phyloP scores from a whole-genome alignment of 441 rosid genomes.

The Dalechampia spathulata region DNA sequence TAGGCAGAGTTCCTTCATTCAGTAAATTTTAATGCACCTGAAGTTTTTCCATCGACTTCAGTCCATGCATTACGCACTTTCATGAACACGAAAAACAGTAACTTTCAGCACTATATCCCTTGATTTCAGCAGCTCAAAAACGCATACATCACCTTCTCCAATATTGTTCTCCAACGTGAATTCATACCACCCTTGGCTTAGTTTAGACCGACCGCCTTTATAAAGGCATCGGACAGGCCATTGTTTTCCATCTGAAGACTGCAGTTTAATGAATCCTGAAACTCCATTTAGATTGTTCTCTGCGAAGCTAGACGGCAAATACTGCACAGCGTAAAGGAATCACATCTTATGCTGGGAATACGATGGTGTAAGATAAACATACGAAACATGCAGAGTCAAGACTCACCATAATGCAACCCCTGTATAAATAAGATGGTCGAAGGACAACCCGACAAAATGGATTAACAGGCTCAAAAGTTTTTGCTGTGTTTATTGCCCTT shows the following conservation, averaged over 20 bases:
- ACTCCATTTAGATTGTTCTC: slow-evolving; percentile 84
- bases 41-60: slow-evolving; percentile 14
- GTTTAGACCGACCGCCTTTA: slow-evolving; percentile 83
- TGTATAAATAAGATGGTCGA: slow-evolving; percentile 89
- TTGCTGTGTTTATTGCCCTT: slow-evolving; percentile 82
- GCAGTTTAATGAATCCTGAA: slow-evolving; percentile 85
- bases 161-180: slow-evolving; percentile 78
- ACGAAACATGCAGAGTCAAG: slow-evolving; percentile 10
- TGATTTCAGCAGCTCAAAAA: slow-evolving; percentile 67
- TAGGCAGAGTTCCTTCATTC: too few species aligned
- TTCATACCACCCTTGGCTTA: slow-evolving; percentile 96
- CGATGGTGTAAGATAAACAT: background rate
- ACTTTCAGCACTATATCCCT: slow-evolving; percentile 88
- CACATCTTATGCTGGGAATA: background rate
- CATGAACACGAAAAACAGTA: slow-evolving; percentile 60
- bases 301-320: slow-evolving; percentile 93
- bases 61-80: slow-evolving; percentile 22
- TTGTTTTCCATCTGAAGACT: slow-evolving; percentile 69
- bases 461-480: slow-evolving; percentile 79
- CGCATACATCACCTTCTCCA: slow-evolving; percentile 96
- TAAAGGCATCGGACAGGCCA: slow-evolving; percentile 94
- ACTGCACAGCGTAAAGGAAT: slow-evolving; percentile 38
- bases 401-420: slow-evolving; percentile 96
- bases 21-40: slow-evolving; percentile 12
- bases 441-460: slow-evolving; percentile 97